Base-by-base conservation (phyloP, 2,329 filamentous ascomycete genomes). In the Xylaria multiplex region DNA sequence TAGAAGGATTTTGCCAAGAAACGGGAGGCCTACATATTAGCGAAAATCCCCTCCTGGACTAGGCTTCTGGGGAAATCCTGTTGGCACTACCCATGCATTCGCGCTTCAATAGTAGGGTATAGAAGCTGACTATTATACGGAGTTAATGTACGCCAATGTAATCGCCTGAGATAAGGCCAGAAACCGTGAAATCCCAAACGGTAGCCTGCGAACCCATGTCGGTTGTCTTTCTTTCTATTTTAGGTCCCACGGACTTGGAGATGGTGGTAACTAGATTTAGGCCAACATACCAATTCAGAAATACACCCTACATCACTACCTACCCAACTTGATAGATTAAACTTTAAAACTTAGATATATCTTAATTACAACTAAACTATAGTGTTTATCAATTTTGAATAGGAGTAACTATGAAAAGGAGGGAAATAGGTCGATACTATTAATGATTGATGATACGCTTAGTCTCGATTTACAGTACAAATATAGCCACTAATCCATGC, bases 1-100 rank as follows among this genome's bases (percentile, higher is more conserved):
- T 19, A 32, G n/a, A 62, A 56, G 45, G 53, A 57, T 57, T 52
- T 9, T 14, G 45, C 53, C 27, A 22, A 43, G 14, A 45, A 30
- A 22, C 4, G 40, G 48, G 32, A 55, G 53, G 53, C 37, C 37
- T 43, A 43, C 22, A 30, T 4, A n/a, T 37, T 45, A 43, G 13
- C 53, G n/a, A 43, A 55, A 42, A 43, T 43, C 42, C 11, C 27
- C 49, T 30, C 16, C 22, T 16, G 6, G 37, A 2, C 13, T 13
- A 14, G 8, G 22, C 22, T 43, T 27, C 53, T 24, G 13, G 14
- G 30, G 14, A 19, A 43, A 55, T 55, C 37, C 53, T 42, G 19
- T n/a, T 9, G 42, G 5, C 6, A 30, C 9, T 55, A 24, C 3
- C 19, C 19, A 40, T 40, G 19, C 19, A 22, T 13, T 48, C 9